Conservation (phyloP, 2,329 filamentous ascomycete species). For the Tolypocladium sp. region DNA sequence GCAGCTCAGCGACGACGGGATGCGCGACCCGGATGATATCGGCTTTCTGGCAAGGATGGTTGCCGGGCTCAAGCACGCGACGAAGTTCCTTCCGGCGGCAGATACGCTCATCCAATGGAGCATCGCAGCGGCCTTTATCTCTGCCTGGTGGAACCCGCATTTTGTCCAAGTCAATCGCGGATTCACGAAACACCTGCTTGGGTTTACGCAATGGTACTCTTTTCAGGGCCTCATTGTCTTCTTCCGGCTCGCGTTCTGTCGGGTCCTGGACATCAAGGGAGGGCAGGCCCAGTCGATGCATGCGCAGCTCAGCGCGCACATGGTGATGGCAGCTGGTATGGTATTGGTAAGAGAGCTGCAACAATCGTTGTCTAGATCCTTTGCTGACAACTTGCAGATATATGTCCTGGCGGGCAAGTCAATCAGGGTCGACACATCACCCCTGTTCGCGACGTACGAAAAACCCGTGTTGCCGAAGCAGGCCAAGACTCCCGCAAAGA, state of each 20-base stretch:
- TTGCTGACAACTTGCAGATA: constrained; percentile 26
- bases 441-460: constrained; percentile 33
- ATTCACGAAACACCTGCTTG: constrained; percentile 49
- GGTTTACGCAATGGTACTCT: constrained; percentile 56
- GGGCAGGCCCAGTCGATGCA: constrained; percentile 25
- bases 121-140: constrained; percentile 37
- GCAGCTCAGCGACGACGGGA: constrained; percentile 16
- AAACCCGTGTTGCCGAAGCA: constrained; percentile 15
- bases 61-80: constrained; percentile 7
- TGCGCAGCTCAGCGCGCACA: constrained; percentile 43
- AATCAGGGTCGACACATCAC: constrained; percentile 48
- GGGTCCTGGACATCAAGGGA: constrained; percentile 28
- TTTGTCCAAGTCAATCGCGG: constrained; percentile 52
- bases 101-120: constrained; percentile 36
- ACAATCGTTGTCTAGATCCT: background rate
- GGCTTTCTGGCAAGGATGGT: constrained; percentile 7
- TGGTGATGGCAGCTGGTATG: constrained; percentile 42
- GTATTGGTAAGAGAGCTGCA: constrained; percentile 36
- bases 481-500: constrained; percentile 12
- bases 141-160: constrained; percentile 61
- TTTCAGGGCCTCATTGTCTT: constrained; percentile 52
- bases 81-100: constrained; percentile 27
- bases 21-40: constrained; percentile 23
- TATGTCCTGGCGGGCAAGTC: constrained; percentile 32
- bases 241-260: constrained; percentile 42